These are phyloP conservation scores for Wallemia mellicola DNA, from an alignment of 1,284 basidiomycete species.

Conservation along the genomic window DNA sequence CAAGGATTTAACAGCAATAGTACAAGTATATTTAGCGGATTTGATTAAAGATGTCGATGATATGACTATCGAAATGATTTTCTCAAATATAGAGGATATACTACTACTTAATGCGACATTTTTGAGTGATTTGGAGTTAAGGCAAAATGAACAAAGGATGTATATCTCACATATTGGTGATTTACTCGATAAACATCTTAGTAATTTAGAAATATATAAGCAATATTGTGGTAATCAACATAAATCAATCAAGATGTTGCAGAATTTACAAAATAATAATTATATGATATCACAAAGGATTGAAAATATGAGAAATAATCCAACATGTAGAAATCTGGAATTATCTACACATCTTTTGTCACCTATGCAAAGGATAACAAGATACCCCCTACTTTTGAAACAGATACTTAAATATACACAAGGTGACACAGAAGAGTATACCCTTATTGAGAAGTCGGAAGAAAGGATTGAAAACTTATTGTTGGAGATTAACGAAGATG, in stretches of 20 bases:
- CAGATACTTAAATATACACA: slow-evolving; percentile 56
- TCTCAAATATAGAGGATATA: slow-evolving; percentile 77
- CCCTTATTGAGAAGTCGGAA: slow-evolving; percentile 26
- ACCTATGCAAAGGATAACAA: slow-evolving; percentile 73
- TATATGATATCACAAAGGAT: slow-evolving; percentile 13
- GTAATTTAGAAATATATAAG: slow-evolving; percentile 19
- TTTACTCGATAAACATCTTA: slow-evolving; percentile 22
- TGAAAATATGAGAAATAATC: slow-evolving; percentile 14
- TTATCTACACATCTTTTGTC: slow-evolving; percentile 60
- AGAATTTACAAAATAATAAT: slow-evolving; percentile 38
- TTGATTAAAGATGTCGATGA: slow-evolving; percentile 22
- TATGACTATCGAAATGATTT: slow-evolving; percentile 43
- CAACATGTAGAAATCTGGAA: slow-evolving; percentile 49
- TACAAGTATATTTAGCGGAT: slow-evolving; percentile 26
- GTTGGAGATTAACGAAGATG: slow-evolving; percentile 55
- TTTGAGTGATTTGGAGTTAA: slow-evolving; percentile 54
- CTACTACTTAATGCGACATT: slow-evolving; percentile 62
- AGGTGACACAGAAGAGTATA: slow-evolving; percentile 24
- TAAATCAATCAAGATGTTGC: slow-evolving; percentile 44
- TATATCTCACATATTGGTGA: slow-evolving; percentile 73
- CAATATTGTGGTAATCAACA: slow-evolving; percentile 75
- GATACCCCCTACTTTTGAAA: slow-evolving; percentile 61
- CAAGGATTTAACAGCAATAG: slow-evolving; percentile 58
- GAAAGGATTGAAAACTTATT: slow-evolving; percentile 40
- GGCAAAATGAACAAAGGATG: slow-evolving; percentile 63